Conservation (phyloP, 108 stramenopile species). For the Cyclotella baltica region DNA sequence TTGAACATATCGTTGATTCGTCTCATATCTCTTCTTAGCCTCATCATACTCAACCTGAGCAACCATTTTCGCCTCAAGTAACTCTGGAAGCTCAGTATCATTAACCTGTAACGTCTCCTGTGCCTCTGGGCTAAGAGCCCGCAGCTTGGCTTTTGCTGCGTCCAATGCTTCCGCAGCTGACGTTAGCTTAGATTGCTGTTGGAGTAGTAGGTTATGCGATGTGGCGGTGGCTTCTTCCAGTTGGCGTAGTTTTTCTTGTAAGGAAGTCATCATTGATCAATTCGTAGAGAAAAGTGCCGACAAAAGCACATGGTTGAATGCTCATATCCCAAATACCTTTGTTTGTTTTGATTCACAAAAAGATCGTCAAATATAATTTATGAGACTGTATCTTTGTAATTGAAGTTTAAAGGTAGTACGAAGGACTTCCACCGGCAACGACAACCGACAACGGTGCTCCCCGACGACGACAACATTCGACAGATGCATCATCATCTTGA, state of each 20-base stretch:
- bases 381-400: not conserved
- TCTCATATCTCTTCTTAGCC: constrained; percentile 57
- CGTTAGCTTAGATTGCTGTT: constrained; percentile 27
- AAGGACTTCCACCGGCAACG: too few species aligned
- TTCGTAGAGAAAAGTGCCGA: not conserved
- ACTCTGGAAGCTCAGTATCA: constrained; percentile 75
- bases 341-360: too few species aligned
- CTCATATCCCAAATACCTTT: not conserved
- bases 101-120: constrained; percentile 62
- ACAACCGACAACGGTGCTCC: too few species aligned
- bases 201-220: constrained; percentile 18
- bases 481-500: too few species aligned
- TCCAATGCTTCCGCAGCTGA: constrained; percentile 41
- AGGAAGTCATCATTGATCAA: constrained; percentile 11
- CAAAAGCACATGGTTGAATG: not conserved
- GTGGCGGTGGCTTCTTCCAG: constrained; percentile 45
- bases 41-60: constrained; percentile 62
- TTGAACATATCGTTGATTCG: constrained; percentile 62
- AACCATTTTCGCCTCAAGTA: constrained; percentile 52
- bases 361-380: too few species aligned
- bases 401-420: not conserved
- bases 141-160: constrained; percentile 64
- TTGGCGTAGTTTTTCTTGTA: constrained; percentile 34
- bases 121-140: constrained; percentile 41
- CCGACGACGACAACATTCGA: too few species aligned